Percentiles rank a stretch among this genome's conserved stretches.
These are phyloP conservation scores for Xylaria sp. DNA, from an alignment of 2,329 filamentous ascomycete species.

Conservation along the genomic window DNA sequence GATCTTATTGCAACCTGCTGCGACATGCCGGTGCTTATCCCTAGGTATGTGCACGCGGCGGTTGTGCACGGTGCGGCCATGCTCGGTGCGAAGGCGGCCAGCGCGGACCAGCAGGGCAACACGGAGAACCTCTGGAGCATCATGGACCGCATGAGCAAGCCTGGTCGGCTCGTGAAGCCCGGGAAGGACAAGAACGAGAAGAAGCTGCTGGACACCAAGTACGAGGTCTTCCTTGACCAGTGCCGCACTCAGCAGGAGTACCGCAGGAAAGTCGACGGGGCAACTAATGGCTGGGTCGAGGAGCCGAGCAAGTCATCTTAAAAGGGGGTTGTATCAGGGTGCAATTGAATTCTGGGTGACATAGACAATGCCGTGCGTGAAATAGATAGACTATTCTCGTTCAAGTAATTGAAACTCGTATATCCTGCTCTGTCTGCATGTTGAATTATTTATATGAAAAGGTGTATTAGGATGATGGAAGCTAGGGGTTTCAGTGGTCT, in stretches of 20 bases:
- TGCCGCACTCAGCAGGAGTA: conserved; percentile 87
- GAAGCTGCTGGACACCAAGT: conserved; percentile 85
- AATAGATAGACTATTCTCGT: background rate
- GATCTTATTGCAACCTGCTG: conserved; percentile 89
- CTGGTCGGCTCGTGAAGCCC: conserved; percentile 83
- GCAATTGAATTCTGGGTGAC: background rate
- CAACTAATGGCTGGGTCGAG: conserved; percentile 52
- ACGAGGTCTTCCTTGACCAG: conserved; percentile 94
- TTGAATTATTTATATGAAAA: background rate
- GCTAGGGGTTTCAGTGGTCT: no score
- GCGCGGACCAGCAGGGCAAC: conserved; percentile 77
- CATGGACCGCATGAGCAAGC: conserved; percentile 98
- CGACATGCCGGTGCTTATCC: conserved; percentile 91
- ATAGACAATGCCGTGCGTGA: background rate
- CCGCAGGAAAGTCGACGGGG: conserved; percentile 78
- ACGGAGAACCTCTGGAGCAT: conserved; percentile 93
- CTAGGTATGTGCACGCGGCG: conserved; percentile 91
- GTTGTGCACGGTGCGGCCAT: conserved; percentile 99
- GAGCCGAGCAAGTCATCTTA: conserved; percentile 33
- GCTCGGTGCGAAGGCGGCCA: conserved; percentile 97
- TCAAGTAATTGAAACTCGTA: background rate
- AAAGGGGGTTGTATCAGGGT: background rate
- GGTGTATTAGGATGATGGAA: background rate
- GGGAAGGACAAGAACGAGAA: conserved; percentile 77
- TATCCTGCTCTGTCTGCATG: background rate